phyloP scores from a whole-genome alignment of 345 rosid genomes.

The Brassica incana region DNA sequence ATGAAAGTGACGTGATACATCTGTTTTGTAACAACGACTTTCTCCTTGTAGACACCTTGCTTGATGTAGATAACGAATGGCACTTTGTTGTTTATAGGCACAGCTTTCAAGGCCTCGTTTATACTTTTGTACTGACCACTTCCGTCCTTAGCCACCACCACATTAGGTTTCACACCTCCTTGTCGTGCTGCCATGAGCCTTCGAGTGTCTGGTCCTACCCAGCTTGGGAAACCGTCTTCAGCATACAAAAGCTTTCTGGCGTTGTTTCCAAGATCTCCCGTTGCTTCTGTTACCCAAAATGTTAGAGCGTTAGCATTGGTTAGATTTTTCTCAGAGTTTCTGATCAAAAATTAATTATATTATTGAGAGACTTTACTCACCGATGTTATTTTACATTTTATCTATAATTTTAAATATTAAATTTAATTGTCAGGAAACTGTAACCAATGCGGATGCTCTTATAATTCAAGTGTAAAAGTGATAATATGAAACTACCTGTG shows the following conservation, averaged over 20 bases:
- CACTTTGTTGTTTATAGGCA: constrained; percentile 38
- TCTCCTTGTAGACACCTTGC: constrained; percentile 65
- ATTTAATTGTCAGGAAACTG: too few species aligned
- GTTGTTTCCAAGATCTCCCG: constrained; percentile 9
- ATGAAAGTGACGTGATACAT: constrained; percentile 54
- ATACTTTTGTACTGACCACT: constrained; percentile 63
- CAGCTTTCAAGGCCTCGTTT: constrained; percentile 45
- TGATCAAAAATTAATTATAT: too few species aligned
- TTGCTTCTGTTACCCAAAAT: constrained; percentile 13
- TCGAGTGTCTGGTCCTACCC: constrained; percentile 42
- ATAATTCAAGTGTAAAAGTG: not conserved
- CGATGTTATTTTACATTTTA: too few species aligned
- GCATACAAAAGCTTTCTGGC: constrained; percentile 37
- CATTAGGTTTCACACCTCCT: constrained; percentile 42
- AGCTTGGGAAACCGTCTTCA: constrained; percentile 43
- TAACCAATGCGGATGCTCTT: too few species aligned
- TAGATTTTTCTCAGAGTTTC: not conserved
- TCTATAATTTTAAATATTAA: too few species aligned
- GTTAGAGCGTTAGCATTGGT: not conserved
- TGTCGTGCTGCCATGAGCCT: constrained; percentile 34
- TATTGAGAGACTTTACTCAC: too few species aligned
- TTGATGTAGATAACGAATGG: constrained; percentile 67
- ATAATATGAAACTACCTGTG: constrained; percentile 5
- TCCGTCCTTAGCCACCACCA: constrained; percentile 66
- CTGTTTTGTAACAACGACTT: constrained; percentile 38